Evolutionary conservation across 495 filamentous ascomycete genomes (phyloP).

Genomic region (Tuber umbilicatum): DNA sequence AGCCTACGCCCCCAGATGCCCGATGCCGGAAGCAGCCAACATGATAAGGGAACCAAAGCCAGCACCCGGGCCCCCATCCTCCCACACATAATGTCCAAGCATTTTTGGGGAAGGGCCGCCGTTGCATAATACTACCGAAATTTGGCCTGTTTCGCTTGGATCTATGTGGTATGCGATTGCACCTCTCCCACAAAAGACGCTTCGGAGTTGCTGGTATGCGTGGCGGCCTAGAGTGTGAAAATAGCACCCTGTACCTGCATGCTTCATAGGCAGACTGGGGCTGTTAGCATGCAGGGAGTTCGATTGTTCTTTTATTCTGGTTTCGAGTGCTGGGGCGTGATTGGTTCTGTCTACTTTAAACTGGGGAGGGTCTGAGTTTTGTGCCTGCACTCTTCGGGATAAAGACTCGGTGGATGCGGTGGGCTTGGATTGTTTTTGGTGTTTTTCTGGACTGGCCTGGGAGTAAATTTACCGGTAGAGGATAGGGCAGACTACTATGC

Average conservation of each 20-base stretch:
- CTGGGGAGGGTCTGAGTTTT: not conserved
- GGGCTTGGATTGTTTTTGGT: not conserved
- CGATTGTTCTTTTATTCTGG: not conserved
- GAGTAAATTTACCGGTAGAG: too few relatives aligned
- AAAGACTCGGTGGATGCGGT: not conserved
- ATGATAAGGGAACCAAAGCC: not conserved
- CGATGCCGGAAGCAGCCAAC: not conserved
- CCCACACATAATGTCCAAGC: too few relatives aligned
- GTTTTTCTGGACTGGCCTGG: not conserved
- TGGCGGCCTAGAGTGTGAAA: not conserved
- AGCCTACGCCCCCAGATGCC: too few relatives aligned
- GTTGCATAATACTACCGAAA: too few relatives aligned
- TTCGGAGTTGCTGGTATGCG: too few relatives aligned
- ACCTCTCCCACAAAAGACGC: too few relatives aligned
- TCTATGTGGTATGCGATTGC: too few relatives aligned
- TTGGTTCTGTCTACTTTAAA: not conserved
- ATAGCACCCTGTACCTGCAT: not conserved
- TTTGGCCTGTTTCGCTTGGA: too few relatives aligned
- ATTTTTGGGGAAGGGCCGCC: not conserved
- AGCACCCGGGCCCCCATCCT: too few relatives aligned
- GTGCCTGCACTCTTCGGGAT: not conserved
- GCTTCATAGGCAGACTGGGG: not conserved
- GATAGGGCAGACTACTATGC: not conserved
- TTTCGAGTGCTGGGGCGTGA: not conserved
- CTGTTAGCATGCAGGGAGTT: not conserved